These are phyloP conservation scores for Bipolaris victoriae DNA, from an alignment of 2,329 filamentous ascomycete genomes.

Conservation along the genomic window DNA sequence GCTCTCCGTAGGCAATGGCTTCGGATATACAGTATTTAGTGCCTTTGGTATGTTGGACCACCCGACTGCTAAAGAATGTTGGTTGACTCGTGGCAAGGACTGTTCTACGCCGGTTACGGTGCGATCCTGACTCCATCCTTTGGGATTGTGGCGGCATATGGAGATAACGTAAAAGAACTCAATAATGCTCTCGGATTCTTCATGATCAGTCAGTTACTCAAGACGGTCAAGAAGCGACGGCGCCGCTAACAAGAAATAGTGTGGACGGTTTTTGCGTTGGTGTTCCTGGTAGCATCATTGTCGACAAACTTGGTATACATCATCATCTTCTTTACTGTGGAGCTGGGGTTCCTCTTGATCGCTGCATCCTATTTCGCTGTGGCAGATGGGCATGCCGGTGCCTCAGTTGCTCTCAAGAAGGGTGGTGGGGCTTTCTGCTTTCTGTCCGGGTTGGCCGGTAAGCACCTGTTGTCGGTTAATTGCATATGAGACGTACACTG, in stretches of 20 bases:
- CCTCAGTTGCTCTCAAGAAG: conserved; percentile 50
- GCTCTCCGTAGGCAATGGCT: conserved; percentile 59
- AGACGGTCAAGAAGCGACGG: not conserved
- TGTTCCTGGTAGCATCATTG: conserved; percentile 55
- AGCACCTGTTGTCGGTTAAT: conserved; percentile 5
- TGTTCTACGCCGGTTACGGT: conserved; percentile 60
- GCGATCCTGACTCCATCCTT: conserved; percentile 57
- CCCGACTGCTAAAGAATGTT: not conserved
- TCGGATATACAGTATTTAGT: conserved; percentile 61
- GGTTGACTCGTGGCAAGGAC: conserved; percentile 38
- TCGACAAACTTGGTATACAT: conserved; percentile 58
- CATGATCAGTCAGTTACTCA: conserved; percentile 49
- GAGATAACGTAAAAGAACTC: conserved; percentile 50
- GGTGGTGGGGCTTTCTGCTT: conserved; percentile 57
- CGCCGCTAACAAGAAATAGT: conserved; percentile 33
- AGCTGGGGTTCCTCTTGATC: conserved; percentile 54
- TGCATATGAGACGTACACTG: not conserved
- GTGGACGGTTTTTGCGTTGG: conserved; percentile 57
- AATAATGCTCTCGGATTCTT: conserved; percentile 60
- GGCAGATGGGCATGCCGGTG: conserved; percentile 51
- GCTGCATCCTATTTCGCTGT: conserved; percentile 55
- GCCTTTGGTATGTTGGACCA: conserved; percentile 55
- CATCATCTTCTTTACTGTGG: conserved; percentile 56
- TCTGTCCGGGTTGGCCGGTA: conserved; percentile 54
- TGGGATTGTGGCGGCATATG: conserved; percentile 55